Conservation (phyloP, 2,329 filamentous ascomycete species). For the Chaetomiaceae sp. region DNA sequence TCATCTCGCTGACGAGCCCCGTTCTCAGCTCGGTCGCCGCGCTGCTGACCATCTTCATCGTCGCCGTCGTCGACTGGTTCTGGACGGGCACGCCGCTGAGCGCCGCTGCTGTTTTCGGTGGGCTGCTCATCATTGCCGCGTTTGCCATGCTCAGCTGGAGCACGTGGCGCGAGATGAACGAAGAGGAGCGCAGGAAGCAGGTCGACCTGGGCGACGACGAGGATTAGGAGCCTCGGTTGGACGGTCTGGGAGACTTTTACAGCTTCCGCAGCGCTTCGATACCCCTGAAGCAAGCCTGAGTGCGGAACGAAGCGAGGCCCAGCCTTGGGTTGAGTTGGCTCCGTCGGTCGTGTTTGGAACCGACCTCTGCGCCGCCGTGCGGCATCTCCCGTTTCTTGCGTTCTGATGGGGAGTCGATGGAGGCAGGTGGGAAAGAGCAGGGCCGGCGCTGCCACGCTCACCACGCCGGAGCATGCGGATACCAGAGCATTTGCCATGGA, state of each 20-base stretch:
- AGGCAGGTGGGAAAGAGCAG: no score
- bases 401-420: no score
- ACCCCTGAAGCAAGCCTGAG: no score
- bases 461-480: no score
- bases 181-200: slow-evolving; percentile 66
- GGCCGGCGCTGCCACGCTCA: no score
- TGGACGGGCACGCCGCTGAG: slow-evolving; percentile 74
- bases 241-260: no score
- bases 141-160: slow-evolving; percentile 87
- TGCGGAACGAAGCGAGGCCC: no score
- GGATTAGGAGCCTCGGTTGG: slow-evolving; percentile 1
- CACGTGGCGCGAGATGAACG: slow-evolving; percentile 88
- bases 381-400: no score
- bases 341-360: neutral
- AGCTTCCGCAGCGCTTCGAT: no score
- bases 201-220: slow-evolving; percentile 27
- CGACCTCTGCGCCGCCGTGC: no score
- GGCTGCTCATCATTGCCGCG: slow-evolving; percentile 78
- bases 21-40: slow-evolving; percentile 91
- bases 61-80: slow-evolving; percentile 86
- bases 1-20: slow-evolving; percentile 89
- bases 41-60: slow-evolving; percentile 92
- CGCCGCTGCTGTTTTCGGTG: slow-evolving; percentile 72
- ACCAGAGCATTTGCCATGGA: no score
- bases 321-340: neutral